These are phyloP conservation scores for Pseudocercospora pini-densiflorae DNA, from an alignment of 2,329 filamentous ascomycete species.

Conservation along the genomic window DNA sequence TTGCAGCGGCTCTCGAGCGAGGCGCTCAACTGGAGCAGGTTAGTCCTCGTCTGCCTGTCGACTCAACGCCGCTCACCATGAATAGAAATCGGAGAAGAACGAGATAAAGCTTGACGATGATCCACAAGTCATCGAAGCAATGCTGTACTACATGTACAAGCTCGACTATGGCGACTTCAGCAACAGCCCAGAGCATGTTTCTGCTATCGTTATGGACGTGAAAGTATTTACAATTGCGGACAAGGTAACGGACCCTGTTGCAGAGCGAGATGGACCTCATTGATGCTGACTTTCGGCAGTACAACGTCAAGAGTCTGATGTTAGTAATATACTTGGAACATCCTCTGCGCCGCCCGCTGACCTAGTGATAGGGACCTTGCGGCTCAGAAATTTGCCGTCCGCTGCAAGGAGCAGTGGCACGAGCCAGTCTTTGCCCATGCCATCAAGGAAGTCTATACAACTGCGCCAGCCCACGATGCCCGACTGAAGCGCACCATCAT, in stretches of 20 bases:
- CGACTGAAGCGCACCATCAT: background rate
- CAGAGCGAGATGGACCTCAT: too few species aligned
- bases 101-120: background rate
- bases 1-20: background rate
- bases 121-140: constrained; percentile 8
- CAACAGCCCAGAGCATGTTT: background rate
- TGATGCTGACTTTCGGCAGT: constrained; percentile 19
- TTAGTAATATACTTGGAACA: constrained; percentile 19
- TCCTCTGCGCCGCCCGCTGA: too few species aligned
- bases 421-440: constrained; percentile 9
- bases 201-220: background rate
- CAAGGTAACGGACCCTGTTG: too few species aligned
- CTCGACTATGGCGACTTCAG: constrained; percentile 2
- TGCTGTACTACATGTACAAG: constrained; percentile 8
- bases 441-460: constrained; percentile 4
- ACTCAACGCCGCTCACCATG: background rate
- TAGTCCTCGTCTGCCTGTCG: too few species aligned
- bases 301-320: constrained; percentile 37
- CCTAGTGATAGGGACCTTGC: constrained; percentile 22
- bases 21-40: background rate
- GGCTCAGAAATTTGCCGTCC: constrained; percentile 35
- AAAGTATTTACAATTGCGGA: constrained; percentile 40
- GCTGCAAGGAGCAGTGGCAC: background rate
- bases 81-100: background rate
- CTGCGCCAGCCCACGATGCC: background rate